A percentile compares a stretch with the other conserved stretches of the same genome.
Conservation (phyloP, 495 filamentous ascomycete genomes). For the Aspergillus carlsbadensis region DNA sequence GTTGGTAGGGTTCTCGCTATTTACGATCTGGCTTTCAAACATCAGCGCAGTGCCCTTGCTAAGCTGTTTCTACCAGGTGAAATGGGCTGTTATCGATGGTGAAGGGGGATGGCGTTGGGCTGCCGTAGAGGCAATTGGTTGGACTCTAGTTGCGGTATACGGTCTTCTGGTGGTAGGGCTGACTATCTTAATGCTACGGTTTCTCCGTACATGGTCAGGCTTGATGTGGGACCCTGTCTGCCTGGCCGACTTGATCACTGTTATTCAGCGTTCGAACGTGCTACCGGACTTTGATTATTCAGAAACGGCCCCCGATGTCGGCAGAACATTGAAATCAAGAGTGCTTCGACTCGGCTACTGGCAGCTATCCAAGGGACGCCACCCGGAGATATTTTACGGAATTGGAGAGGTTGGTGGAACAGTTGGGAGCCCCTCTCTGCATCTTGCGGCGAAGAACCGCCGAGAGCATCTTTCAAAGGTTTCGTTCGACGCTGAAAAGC, state of each 20-base stretch:
- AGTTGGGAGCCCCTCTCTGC: slow-evolving; percentile 55
- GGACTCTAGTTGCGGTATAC: slow-evolving; percentile 76
- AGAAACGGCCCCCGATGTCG: slow-evolving; percentile 52
- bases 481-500: slow-evolving; percentile 44
- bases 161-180: slow-evolving; percentile 60
- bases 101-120: slow-evolving; percentile 70
- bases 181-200: slow-evolving; percentile 51
- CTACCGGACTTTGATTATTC: slow-evolving; percentile 64
- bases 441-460: slow-evolving; percentile 32
- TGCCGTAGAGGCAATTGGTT: slow-evolving; percentile 70
- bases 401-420: slow-evolving; percentile 61
- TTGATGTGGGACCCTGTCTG: slow-evolving; percentile 83
- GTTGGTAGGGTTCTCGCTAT: slow-evolving; percentile 51
- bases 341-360: slow-evolving; percentile 79
- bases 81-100: slow-evolving; percentile 42
- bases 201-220: slow-evolving; percentile 58
- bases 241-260: slow-evolving; percentile 70
- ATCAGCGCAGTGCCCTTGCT: slow-evolving; percentile 65
- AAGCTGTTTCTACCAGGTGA: slow-evolving; percentile 62
- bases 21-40: slow-evolving; percentile 61
- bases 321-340: slow-evolving; percentile 43
- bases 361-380: slow-evolving; percentile 55
- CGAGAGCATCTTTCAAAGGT: slow-evolving; percentile 36
- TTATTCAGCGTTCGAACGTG: slow-evolving; percentile 78
- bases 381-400: slow-evolving; percentile 61